Evolutionary conservation across 805 yeast genomes (phyloP).

Genomic region (Teunomyces gatunensis): DNA sequence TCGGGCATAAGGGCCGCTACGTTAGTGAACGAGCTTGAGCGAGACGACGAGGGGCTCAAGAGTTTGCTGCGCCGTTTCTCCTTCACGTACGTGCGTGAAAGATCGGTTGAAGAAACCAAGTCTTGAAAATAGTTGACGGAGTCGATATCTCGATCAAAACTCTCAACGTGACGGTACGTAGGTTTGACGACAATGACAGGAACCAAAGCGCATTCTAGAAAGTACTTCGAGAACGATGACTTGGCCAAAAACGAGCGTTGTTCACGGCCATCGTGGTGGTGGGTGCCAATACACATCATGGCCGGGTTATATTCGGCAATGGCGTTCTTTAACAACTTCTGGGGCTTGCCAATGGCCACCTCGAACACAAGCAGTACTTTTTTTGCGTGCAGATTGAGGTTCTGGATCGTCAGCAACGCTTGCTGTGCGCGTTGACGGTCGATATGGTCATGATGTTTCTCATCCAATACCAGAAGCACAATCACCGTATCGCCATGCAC

Average conservation of each 20-base stretch:
- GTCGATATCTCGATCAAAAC: slow-evolving; percentile 30
- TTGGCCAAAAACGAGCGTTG: slow-evolving; percentile 29
- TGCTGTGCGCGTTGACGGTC: slow-evolving; percentile 29
- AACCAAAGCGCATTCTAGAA: slow-evolving; percentile 42
- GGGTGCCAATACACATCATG: slow-evolving; percentile 47
- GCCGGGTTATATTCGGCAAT: slow-evolving; percentile 42
- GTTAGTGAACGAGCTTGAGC: slow-evolving; percentile 17
- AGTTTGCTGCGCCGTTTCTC: slow-evolving; percentile 13
- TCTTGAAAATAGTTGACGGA: slow-evolving; percentile 34
- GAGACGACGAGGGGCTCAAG: slow-evolving; percentile 17
- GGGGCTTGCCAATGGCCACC: slow-evolving; percentile 41
- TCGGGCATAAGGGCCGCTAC: slow-evolving; percentile 11
- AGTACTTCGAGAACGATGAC: slow-evolving; percentile 37
- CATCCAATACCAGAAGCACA: slow-evolving; percentile 41
- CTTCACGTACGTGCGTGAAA: slow-evolving; percentile 12
- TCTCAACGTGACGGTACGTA: slow-evolving; percentile 29
- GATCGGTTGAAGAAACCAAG: slow-evolving; percentile 18
- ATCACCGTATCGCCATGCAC: slow-evolving; percentile 43
- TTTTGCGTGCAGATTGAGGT: slow-evolving; percentile 32
- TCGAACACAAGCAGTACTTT: slow-evolving; percentile 40
- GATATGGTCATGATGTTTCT: slow-evolving; percentile 24
- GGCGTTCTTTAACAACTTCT: slow-evolving; percentile 35
- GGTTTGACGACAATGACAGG: slow-evolving; percentile 46
- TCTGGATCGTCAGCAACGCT: slow-evolving; percentile 29
- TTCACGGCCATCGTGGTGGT: slow-evolving; percentile 17